Base-by-base conservation (phyloP, 176 grass and related monocot genomes). In the Elymus sibiricus region DNA sequence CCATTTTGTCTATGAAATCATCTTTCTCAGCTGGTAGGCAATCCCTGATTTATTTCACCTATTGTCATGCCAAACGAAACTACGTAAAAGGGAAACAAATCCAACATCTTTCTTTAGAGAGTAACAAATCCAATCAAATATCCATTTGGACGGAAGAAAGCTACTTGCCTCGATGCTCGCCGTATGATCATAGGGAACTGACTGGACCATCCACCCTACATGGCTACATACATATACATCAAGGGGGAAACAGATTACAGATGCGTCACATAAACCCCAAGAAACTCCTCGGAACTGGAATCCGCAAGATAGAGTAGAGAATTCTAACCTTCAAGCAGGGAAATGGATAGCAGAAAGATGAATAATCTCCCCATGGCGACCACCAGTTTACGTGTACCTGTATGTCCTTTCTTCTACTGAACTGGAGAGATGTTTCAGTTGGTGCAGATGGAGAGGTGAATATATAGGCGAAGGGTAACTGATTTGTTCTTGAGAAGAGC, bases 141-240 rank as follows among this genome's bases (percentile, higher is more conserved):
- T 25, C 42, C 71, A 47, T 17, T 49, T 8, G 42, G 25, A 7
- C 24, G 29, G 42, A 11, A 9, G 38, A 46, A 74, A 43, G 12
- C 43, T 6, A 80, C 76, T 91, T 89, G 60, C 91, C 91, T 95
- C 84, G 14, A 89, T 70, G 80, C 86, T 88, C 76, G 91, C 94
- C 7, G 89, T 89, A 84, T 93, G 90, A 90, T 95, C 94, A 79
- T 95, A 95, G 78, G 90, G 64, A 29, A 95, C 25, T 14, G 94
- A 90, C 51, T 83, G 70, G 15, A 80, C 89, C 38, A 83, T 66
- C 77, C 74, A 76, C 8, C 82, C 86, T 77, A 39, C n/a, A n/a
- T n/a, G n/a, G n/a, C n/a, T n/a, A n/a, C 16, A 55, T 55, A 65
- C 26, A 65, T 44, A 79, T 13, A 56, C 58, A 37, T 80, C 34